Evolutionary conservation across 2,329 filamentous ascomycete genomes (phyloP).

Genomic region (Chaetomiaceae sp.): DNA sequence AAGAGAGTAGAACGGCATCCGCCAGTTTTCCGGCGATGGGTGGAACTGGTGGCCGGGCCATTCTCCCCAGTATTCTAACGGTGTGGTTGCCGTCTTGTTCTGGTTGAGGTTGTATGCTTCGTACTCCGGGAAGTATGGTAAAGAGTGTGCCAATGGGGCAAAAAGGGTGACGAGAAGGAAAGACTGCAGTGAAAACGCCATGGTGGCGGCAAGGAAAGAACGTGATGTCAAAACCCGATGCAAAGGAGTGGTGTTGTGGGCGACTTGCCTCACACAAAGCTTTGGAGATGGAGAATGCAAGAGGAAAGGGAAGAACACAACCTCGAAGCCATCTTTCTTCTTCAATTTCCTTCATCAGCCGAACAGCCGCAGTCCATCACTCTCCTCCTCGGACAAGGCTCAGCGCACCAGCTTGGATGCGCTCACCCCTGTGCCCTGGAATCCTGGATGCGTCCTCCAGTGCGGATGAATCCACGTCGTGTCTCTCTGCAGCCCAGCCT

Average conservation of each 20-base stretch:
- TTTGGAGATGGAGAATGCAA: constrained; percentile 1
- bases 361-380: background rate
- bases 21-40: constrained; percentile 57
- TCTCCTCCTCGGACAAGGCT: too few species aligned
- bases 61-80: constrained; percentile 54
- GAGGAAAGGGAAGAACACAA: too few species aligned
- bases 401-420: too few species aligned
- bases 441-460: too few species aligned
- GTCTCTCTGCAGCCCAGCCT: background rate
- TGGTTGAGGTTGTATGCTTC: constrained; percentile 53
- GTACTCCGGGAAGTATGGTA: constrained; percentile 17
- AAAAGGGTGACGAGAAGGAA: constrained; percentile 17
- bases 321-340: too few species aligned
- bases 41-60: constrained; percentile 50
- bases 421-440: too few species aligned
- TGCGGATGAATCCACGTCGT: background rate
- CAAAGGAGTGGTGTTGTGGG: constrained; percentile 4
- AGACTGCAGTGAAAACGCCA: constrained; percentile 7
- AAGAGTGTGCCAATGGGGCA: constrained; percentile 5
- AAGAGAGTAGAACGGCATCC: constrained; percentile 61
- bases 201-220: constrained; percentile 4
- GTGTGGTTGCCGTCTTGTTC: constrained; percentile 49
- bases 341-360: too few species aligned
- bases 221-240: background rate
- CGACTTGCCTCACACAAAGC: constrained; percentile 6